Evolutionary conservation across 2,329 filamentous ascomycete genomes (phyloP).

Genomic region (Botryotinia convoluta): DNA sequence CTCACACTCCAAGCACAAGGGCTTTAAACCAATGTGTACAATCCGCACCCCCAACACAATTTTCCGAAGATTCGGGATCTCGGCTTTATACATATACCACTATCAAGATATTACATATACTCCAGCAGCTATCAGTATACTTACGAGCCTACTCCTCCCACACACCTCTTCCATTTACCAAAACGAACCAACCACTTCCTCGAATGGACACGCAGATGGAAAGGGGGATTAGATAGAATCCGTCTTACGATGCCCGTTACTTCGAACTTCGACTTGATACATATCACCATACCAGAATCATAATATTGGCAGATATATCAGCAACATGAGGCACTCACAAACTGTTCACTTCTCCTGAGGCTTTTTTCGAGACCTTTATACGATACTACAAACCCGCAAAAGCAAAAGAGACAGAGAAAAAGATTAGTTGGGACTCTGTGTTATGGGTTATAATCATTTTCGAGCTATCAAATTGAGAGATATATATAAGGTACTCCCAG

Average conservation of each 20-base stretch:
- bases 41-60: not conserved
- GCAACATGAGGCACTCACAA: rapidly evolving
- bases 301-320: not conserved
- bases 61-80: rapidly evolving
- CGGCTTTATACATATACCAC: not conserved
- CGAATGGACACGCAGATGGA: not conserved
- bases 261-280: not conserved
- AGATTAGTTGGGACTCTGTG: too few species aligned
- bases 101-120: not conserved
- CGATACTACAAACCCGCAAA: not conserved
- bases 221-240: not conserved
- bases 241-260: rapidly evolving
- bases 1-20: rapidly evolving
- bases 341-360: too few species aligned
- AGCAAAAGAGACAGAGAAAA: not conserved
- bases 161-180: too few species aligned
- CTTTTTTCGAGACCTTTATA: not conserved
- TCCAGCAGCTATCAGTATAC: not conserved
- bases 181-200: too few species aligned
- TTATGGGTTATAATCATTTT: rapidly evolving
- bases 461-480: too few species aligned
- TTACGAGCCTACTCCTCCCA: not conserved
- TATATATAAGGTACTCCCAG: rapidly evolving
- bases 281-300: not conserved
- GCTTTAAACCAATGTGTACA: rapidly evolving